A percentile compares a stretch with the other conserved stretches of the same genome.
These are phyloP conservation scores for Cryphonectria japonica DNA, from an alignment of 2,329 filamentous ascomycete genomes.

Conservation along the genomic window DNA sequence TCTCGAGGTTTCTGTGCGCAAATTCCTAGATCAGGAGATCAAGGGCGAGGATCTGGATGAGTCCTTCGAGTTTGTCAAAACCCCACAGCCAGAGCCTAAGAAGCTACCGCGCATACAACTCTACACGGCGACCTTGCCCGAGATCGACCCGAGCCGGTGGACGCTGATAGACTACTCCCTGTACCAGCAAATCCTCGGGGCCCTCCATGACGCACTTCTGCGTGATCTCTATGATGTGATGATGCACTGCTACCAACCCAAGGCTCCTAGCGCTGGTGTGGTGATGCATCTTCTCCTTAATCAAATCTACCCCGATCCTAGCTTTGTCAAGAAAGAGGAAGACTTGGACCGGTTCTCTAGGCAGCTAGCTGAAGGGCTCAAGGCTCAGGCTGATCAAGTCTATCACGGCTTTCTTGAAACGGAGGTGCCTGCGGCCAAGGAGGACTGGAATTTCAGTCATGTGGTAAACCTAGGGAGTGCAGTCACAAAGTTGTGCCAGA, in stretches of 20 bases:
- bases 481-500: slow-evolving; percentile 82
- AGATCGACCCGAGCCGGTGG: slow-evolving; percentile 66
- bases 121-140: slow-evolving; percentile 54
- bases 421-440: slow-evolving; percentile 77
- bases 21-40: slow-evolving; percentile 83
- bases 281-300: slow-evolving; percentile 80
- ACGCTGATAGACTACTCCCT: slow-evolving; percentile 68
- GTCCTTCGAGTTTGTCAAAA: slow-evolving; percentile 81
- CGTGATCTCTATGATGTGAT: slow-evolving; percentile 88
- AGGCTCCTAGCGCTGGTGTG: slow-evolving; percentile 77
- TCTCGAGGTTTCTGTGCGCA: slow-evolving; percentile 81
- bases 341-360: slow-evolving; percentile 73
- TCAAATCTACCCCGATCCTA: slow-evolving; percentile 78
- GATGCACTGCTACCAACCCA: slow-evolving; percentile 86
- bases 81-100: slow-evolving; percentile 67
- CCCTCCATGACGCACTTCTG: slow-evolving; percentile 79
- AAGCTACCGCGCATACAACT: slow-evolving; percentile 61
- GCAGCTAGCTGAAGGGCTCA: slow-evolving; percentile 73
- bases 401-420: slow-evolving; percentile 80
- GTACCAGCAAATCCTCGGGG: slow-evolving; percentile 76
- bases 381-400: slow-evolving; percentile 73
- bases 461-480: slow-evolving; percentile 87
- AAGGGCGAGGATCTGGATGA: slow-evolving; percentile 80
- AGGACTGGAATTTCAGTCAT: slow-evolving; percentile 88
- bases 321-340: slow-evolving; percentile 72